Percentiles rank a stretch among this genome's conserved stretches.
These are phyloP conservation scores for Pseudocercospora eumusae DNA, from an alignment of 2,329 filamentous ascomycete species.

Conservation along the genomic window DNA sequence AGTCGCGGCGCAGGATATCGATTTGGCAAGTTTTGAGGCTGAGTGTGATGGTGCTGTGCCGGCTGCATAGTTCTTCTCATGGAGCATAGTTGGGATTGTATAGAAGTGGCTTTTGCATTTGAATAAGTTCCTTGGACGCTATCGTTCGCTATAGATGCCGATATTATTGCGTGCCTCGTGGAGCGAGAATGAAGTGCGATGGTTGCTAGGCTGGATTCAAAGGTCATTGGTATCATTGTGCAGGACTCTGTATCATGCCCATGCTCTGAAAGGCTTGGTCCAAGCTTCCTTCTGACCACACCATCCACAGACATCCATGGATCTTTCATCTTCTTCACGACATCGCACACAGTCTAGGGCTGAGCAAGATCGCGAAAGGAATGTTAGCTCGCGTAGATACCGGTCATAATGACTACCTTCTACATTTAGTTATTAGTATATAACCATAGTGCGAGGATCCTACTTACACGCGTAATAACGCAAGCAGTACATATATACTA, in stretches of 20 bases:
- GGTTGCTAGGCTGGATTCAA: no score
- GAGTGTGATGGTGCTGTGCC: constrained; percentile 30
- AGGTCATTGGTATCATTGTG: not conserved
- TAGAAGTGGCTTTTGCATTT: no score
- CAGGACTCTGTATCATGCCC: not conserved
- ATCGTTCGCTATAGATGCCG: no score
- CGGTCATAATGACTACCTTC: not conserved
- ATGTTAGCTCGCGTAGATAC: not conserved
- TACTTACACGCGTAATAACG: not conserved
- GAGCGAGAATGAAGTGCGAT: no score
- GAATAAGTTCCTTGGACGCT: no score
- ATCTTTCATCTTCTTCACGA: not conserved
- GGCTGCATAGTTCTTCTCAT: no score
- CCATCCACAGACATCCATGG: not conserved
- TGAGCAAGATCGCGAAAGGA: not conserved
- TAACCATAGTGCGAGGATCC: not conserved
- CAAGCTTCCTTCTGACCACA: not conserved
- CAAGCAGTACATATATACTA: not conserved
- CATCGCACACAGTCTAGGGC: not conserved
- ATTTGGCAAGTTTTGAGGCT: constrained; percentile 27
- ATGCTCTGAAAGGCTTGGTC: not conserved
- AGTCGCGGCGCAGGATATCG: constrained; percentile 36
- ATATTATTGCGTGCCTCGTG: no score
- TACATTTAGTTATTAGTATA: not conserved
- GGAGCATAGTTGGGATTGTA: no score